Conservation (phyloP, 768 basidiomycete species). For the Fomitopsis pulvina region DNA sequence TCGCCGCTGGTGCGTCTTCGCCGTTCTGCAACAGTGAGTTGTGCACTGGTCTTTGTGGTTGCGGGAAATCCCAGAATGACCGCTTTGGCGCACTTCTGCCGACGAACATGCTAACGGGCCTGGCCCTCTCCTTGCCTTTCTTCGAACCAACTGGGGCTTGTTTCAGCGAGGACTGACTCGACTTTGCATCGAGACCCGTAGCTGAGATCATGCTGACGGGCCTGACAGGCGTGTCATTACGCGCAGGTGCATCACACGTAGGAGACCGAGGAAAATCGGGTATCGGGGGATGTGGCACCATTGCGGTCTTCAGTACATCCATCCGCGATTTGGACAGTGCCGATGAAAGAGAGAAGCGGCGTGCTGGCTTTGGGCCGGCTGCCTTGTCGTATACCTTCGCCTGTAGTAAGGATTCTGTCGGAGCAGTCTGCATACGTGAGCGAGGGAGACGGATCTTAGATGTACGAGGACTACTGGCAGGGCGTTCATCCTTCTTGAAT, state of each 20-base stretch:
- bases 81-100: not conserved
- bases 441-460: not conserved
- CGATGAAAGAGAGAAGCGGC: constrained; percentile 18
- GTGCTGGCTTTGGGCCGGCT: not conserved
- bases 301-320: constrained; percentile 13
- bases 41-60: not conserved
- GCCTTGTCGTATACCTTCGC: not conserved
- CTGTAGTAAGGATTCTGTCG: not conserved
- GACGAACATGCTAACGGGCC: not conserved
- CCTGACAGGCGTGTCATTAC: not conserved
- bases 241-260: not conserved
- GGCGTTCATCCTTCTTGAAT: not conserved
- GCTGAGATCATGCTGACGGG: not conserved
- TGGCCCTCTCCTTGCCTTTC: not conserved
- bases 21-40: not conserved
- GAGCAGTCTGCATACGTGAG: constrained; percentile 11
- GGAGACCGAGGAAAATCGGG: constrained; percentile 5
- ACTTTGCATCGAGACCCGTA: constrained; percentile 7
- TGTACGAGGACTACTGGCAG: constrained; percentile 6
- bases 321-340: constrained; percentile 14
- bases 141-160: not conserved
- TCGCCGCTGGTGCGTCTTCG: not conserved
- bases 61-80: not conserved
- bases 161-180: constrained; percentile 1
- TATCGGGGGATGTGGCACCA: constrained; percentile 19